Evolutionary conservation across 2,329 filamentous ascomycete genomes (phyloP).

Genomic region (Colletotrichum tropicicola): DNA sequence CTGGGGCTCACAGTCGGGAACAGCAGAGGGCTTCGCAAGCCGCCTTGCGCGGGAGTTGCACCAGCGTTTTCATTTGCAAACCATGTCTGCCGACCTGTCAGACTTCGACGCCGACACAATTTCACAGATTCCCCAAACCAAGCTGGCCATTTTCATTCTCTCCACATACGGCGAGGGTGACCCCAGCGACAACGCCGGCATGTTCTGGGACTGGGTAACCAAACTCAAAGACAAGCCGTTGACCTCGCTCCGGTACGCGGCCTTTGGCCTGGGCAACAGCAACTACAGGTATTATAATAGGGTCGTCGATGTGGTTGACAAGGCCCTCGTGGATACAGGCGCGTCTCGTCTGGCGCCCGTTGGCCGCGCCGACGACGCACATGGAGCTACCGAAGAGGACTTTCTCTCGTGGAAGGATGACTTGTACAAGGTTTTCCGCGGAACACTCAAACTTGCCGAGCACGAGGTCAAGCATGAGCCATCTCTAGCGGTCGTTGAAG

Average conservation of each 20-base stretch:
- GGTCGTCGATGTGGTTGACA: constrained; percentile 40
- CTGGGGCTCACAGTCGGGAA: constrained; percentile 59
- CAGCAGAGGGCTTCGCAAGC: constrained; percentile 52
- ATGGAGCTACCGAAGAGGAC: constrained; percentile 44
- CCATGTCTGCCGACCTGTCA: constrained; percentile 52
- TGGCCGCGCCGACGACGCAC: constrained; percentile 43
- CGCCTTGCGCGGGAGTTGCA: constrained; percentile 48
- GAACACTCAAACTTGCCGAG: constrained; percentile 34
- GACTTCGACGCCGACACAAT: constrained; percentile 56
- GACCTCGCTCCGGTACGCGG: constrained; percentile 41
- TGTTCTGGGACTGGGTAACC: constrained; percentile 40
- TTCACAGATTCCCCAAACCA: constrained; percentile 34
- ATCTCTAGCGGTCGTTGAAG: constrained; percentile 30
- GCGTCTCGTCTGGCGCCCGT: constrained; percentile 38
- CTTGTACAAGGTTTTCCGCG: constrained; percentile 33
- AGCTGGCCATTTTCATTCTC: constrained; percentile 45
- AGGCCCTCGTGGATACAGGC: constrained; percentile 35
- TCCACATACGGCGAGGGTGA: constrained; percentile 51
- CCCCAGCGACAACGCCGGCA: constrained; percentile 46
- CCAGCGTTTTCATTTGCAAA: constrained; percentile 47
- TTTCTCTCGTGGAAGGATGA: constrained; percentile 46
- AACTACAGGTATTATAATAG: constrained; percentile 49
- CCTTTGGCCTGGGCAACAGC: constrained; percentile 49
- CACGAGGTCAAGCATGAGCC: constrained; percentile 35
- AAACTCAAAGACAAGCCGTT: constrained; percentile 28